Conservation (phyloP, 2,329 filamentous ascomycete species). For the Aspergillus transmontanensis region DNA sequence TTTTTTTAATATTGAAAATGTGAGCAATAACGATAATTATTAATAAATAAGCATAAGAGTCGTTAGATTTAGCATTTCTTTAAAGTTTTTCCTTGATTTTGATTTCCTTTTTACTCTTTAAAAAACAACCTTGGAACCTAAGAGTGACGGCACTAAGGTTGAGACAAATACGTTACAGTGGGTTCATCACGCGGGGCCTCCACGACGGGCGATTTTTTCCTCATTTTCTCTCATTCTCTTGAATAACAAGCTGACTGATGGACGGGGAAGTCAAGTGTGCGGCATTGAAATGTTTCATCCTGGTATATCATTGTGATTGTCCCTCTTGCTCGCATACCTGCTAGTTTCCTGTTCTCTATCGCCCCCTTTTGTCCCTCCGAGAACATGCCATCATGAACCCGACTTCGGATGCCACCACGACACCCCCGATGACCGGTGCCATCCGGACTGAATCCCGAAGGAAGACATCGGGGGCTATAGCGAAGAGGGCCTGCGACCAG, state of each 20-base stretch:
- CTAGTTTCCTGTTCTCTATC: not conserved
- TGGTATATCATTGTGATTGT: not conserved
- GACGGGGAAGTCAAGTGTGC: not conserved
- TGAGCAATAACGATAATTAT: too few relatives aligned
- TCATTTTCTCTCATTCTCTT: not conserved
- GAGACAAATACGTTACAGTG: not conserved
- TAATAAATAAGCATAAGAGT: not conserved
- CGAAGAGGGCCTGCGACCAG: conserved; percentile 45
- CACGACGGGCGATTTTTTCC: not conserved
- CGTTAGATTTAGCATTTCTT: not conserved
- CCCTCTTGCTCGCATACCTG: not conserved
- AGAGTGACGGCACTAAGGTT: not conserved
- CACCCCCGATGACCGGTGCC: conserved; percentile 21
- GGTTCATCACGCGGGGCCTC: not conserved
- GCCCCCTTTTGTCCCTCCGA: not conserved
- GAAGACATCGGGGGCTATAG: conserved; percentile 26
- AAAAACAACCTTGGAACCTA: not conserved
- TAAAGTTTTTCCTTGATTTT: not conserved
- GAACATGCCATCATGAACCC: conserved; percentile 31
- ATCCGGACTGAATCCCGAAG: conserved; percentile 29
- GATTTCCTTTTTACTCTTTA: not conserved
- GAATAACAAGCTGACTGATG: conserved; percentile 1
- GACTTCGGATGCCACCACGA: conserved; percentile 20
- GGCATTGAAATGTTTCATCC: not conserved
- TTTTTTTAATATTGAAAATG: too few relatives aligned